phyloP scores from a whole-genome alignment of 257 asterid species.

The Forsythia suspensa region DNA sequence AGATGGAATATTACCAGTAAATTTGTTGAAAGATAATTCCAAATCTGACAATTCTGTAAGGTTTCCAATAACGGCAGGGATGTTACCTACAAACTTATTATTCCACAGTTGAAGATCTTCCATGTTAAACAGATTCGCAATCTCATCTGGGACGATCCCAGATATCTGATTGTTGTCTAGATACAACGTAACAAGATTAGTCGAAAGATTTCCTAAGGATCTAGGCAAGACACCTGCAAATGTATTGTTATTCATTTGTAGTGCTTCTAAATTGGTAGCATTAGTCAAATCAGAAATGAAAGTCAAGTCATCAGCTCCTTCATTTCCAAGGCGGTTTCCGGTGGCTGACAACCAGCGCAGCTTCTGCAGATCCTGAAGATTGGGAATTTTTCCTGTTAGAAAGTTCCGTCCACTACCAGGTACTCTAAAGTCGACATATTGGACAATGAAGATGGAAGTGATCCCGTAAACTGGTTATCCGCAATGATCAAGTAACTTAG shows the following conservation, averaged over 20 bases:
- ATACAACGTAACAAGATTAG: slow-evolving; percentile 7
- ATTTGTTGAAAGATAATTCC: slow-evolving; percentile 8
- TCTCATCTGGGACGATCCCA: slow-evolving; percentile 17
- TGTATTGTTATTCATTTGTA: slow-evolving; percentile 8
- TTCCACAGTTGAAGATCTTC: slow-evolving; percentile 11
- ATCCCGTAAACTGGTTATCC: neutral
- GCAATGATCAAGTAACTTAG: slow-evolving; percentile 13
- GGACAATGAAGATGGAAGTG: slow-evolving; percentile 17
- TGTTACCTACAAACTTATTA: slow-evolving; percentile 16
- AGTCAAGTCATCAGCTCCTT: neutral
- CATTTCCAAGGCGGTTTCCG: slow-evolving; percentile 15
- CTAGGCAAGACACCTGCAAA: slow-evolving; percentile 17
- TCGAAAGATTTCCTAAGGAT: slow-evolving; percentile 20
- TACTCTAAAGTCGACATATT: slow-evolving; percentile 15
- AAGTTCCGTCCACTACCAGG: slow-evolving; percentile 15
- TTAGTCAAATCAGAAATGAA: slow-evolving; percentile 15
- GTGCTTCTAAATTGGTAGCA: slow-evolving; percentile 13
- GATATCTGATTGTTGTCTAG: slow-evolving; percentile 15
- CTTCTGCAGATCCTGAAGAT: neutral
- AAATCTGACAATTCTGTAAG: slow-evolving; percentile 15
- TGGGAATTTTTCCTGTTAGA: slow-evolving; percentile 10
- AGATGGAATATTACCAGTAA: slow-evolving; percentile 16
- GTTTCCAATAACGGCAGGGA: slow-evolving; percentile 18
- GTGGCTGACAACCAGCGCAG: neutral
- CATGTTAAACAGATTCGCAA: slow-evolving; percentile 18